Percentiles rank a stretch among this genome's conserved stretches.
phyloP scores from a whole-genome alignment of 306 rosid species.

The Vigna radiata region DNA sequence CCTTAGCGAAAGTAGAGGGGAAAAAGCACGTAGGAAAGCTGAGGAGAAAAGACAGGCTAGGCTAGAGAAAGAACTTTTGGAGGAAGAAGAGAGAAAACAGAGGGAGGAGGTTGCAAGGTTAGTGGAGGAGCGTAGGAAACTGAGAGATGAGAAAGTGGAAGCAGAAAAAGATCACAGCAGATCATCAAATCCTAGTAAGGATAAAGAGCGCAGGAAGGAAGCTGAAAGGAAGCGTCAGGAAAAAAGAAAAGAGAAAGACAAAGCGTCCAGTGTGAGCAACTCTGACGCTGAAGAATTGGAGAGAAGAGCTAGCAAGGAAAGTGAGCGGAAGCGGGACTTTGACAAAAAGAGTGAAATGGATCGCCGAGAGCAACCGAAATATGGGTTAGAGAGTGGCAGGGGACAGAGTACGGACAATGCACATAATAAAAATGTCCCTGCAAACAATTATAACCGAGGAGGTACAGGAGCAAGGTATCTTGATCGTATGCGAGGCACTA shows the following conservation, averaged over 20 bases:
- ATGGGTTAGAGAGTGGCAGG: slow-evolving; percentile 64
- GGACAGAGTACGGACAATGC: slow-evolving; percentile 63
- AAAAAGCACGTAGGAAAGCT: slow-evolving; percentile 97
- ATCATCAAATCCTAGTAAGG: slow-evolving; percentile 59
- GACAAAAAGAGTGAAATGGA: slow-evolving; percentile 77
- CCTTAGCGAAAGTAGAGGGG: slow-evolving; percentile 86
- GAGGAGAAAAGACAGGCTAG: slow-evolving; percentile 99
- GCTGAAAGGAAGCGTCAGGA: slow-evolving; percentile 90
- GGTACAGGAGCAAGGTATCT: slow-evolving; percentile 86
- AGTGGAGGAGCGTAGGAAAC: slow-evolving; percentile 95
- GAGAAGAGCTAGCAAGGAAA: slow-evolving; percentile 82
- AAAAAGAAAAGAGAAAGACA: slow-evolving; percentile 87
- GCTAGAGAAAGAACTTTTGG: slow-evolving; percentile 88
- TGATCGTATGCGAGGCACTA: slow-evolving; percentile 91
- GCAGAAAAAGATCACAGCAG: slow-evolving; percentile 75
- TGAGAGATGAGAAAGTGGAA: slow-evolving; percentile 90
- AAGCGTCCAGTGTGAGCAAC: slow-evolving; percentile 92
- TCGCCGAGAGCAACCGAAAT: slow-evolving; percentile 68
- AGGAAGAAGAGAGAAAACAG: slow-evolving; percentile 98
- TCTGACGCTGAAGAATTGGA: slow-evolving; percentile 95
- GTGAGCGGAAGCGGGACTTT: slow-evolving; percentile 70
- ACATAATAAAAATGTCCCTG: slow-evolving; percentile 59
- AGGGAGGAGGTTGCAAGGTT: slow-evolving; percentile 98
- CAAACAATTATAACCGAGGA: slow-evolving; percentile 62
- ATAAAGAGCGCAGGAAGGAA: slow-evolving; percentile 77